Base-by-base conservation (phyloP, 805 yeast genomes). In the Saccharomycopsis selenospora region DNA sequence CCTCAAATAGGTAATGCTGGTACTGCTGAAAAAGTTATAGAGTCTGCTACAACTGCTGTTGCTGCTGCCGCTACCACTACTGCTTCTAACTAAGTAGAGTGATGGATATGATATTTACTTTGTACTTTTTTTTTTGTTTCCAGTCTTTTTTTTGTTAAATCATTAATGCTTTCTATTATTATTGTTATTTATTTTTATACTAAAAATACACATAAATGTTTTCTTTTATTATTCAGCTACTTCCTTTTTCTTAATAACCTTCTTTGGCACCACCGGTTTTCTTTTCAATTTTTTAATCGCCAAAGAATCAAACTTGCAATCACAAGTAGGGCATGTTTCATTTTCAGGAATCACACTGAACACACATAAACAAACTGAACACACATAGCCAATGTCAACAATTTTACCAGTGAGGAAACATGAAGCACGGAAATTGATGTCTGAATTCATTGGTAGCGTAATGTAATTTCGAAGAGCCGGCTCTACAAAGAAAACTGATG, bases 371-470 rank as follows among this genome's bases (percentile, higher is more conserved):
- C 99, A 93, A 23, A 93, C 96, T 20, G 95, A 82, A 64, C 99
- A 93, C 3, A 93, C 97, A 58, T 77, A 90, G 0, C 98, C 99
- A 38, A 91, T 75, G 56, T 93, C 97, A 8, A 93, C 91, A 3
- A 90, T 82, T 57, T 80, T 77, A n/a, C 91, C 90, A 0, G 96
- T 88, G 28, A 88, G 67, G 59, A 88, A 91, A 64, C 99, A 93
- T 14, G 95, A 88, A 1, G 99, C 96, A 52, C 96, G 71, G 64
- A 93, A 93, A 65, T 93, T 96, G 23, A 93, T 93, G 52, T 85
- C 80, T 2, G 85, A 77, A 57, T 83, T 83, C 0, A 91, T 84
- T 0, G 97, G 96, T 29, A 86, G 69, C 24, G 88, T 80, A 23
- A 93, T 70, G 41, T 81, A 77, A n/a, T 79, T 75, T 49, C 96